These are phyloP conservation scores for Adiantum capillusveneris DNA, from an alignment of 75 land plant genomes.

Conservation along the genomic window DNA sequence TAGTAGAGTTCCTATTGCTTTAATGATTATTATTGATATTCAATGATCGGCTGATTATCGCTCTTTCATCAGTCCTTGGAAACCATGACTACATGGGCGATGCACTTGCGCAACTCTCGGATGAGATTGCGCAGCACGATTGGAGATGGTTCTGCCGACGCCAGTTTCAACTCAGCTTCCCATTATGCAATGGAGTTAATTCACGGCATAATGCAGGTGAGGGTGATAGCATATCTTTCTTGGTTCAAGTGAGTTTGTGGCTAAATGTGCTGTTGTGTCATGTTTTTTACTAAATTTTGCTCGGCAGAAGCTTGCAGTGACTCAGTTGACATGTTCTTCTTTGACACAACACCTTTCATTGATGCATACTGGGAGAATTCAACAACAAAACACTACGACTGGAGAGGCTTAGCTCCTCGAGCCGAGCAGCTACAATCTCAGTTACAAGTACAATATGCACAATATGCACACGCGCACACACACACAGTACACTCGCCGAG, in stretches of 20 bases:
- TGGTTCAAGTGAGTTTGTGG: no score
- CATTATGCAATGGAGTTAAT: not conserved
- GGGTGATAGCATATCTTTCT: no score
- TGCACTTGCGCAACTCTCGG: slow-evolving; percentile 5
- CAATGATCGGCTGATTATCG: not conserved
- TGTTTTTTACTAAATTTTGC: no score
- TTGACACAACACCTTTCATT: slow-evolving; percentile 73
- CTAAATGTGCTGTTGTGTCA: no score
- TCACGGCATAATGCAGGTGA: no score
- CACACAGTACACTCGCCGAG: no score
- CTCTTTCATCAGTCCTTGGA: slow-evolving; percentile 8
- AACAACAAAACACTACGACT: slow-evolving; percentile 9
- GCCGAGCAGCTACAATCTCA: slow-evolving; percentile 12
- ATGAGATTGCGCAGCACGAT: slow-evolving; percentile 6
- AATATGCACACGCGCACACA: no score
- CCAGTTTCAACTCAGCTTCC: not conserved
- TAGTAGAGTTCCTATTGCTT: no score
- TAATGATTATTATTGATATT: no score
- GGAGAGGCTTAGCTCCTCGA: slow-evolving; percentile 22
- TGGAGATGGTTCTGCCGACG: slow-evolving; percentile 16
- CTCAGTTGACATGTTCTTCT: slow-evolving; percentile 52
- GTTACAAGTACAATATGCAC: slow-evolving; percentile 10
- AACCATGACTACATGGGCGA: slow-evolving; percentile 20
- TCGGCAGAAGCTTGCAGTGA: slow-evolving; percentile 8
- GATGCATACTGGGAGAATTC: slow-evolving; percentile 13